Percentiles rank a stretch among this genome's conserved stretches.
Conservation (phyloP, 352 stramenopile species). For the Pythium rishiriense region DNA sequence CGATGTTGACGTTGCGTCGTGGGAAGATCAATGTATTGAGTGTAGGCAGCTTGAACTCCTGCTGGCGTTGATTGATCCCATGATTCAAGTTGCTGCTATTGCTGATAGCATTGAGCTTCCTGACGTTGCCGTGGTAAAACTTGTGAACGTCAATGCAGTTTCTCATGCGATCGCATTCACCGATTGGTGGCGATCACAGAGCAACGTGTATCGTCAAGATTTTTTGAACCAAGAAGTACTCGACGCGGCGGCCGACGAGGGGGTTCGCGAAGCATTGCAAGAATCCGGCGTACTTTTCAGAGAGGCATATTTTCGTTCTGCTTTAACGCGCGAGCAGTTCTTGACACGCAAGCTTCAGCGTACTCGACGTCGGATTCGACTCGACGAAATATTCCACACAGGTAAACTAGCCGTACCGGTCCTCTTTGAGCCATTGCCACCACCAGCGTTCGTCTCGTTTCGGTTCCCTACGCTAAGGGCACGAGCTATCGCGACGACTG, state of each 20-base stretch:
- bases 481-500: no score
- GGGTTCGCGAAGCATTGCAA: constrained; percentile 18
- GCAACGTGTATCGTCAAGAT: constrained; percentile 51
- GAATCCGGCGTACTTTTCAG: constrained; percentile 29
- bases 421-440: constrained; percentile 43
- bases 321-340: constrained; percentile 41
- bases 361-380: constrained; percentile 35
- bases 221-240: constrained; percentile 52
- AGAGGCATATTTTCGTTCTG: constrained; percentile 49
- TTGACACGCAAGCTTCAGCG: constrained; percentile 46
- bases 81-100: constrained; percentile 62
- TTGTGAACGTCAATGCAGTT: constrained; percentile 51
- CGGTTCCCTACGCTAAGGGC: constrained; percentile 24
- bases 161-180: constrained; percentile 51
- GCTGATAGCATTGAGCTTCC: constrained; percentile 56
- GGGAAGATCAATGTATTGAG: constrained; percentile 38
- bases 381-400: constrained; percentile 11
- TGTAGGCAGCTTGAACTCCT: constrained; percentile 52
- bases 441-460: constrained; percentile 35
- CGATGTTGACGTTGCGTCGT: constrained; percentile 14
- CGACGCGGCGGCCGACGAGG: constrained; percentile 41
- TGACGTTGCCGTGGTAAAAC: constrained; percentile 36
- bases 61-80: constrained; percentile 54
- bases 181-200: constrained; percentile 49
- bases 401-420: constrained; percentile 48